Percentiles rank a stretch among this genome's conserved stretches.
Evolutionary conservation across 495 filamentous ascomycete species (phyloP).

Genomic region (Hyphodiscus hymeniophilus): DNA sequence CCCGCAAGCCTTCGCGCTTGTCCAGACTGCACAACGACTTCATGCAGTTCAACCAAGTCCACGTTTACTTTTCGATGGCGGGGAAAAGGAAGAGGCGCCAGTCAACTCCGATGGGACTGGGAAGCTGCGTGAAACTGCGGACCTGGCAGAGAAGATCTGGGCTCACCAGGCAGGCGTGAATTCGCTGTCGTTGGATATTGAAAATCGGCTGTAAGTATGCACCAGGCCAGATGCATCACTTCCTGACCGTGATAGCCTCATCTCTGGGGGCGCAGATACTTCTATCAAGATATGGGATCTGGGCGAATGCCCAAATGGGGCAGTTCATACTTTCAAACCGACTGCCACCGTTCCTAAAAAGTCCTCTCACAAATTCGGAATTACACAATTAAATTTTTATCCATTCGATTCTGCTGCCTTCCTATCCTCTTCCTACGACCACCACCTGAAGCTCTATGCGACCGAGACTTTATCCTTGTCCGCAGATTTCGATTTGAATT

Average conservation of each 20-base stretch:
- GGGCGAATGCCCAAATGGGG: constrained; percentile 33
- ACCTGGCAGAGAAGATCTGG: constrained; percentile 23
- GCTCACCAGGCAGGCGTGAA: constrained; percentile 73
- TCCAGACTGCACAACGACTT: constrained; percentile 53
- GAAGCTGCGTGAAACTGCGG: constrained; percentile 18
- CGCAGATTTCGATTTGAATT: constrained; percentile 62
- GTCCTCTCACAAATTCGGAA: constrained; percentile 60
- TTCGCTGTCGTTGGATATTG: constrained; percentile 68
- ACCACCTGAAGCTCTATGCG: constrained; percentile 71
- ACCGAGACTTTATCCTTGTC: constrained; percentile 50
- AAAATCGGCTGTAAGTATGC: constrained; percentile 59
- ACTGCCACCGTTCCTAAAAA: constrained; percentile 25
- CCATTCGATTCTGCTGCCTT: constrained; percentile 78
- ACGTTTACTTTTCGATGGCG: constrained; percentile 58
- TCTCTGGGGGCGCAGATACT: constrained; percentile 76
- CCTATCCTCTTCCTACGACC: constrained; percentile 75
- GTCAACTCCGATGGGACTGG: constrained; percentile 8
- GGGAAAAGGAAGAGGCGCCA: constrained; percentile 29
- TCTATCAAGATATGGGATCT: constrained; percentile 81
- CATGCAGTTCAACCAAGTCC: constrained; percentile 53
- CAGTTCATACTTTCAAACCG: constrained; percentile 36
- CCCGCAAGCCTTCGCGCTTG: constrained; percentile 51
- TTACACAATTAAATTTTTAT: constrained; percentile 81
- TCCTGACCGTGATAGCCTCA: constrained; percentile 41
- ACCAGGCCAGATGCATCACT: not conserved